A percentile compares a stretch with the other conserved stretches of the same genome.
Evolutionary conservation across 495 filamentous ascomycete species (phyloP).

Genomic region (Bombardia bombarda): DNA sequence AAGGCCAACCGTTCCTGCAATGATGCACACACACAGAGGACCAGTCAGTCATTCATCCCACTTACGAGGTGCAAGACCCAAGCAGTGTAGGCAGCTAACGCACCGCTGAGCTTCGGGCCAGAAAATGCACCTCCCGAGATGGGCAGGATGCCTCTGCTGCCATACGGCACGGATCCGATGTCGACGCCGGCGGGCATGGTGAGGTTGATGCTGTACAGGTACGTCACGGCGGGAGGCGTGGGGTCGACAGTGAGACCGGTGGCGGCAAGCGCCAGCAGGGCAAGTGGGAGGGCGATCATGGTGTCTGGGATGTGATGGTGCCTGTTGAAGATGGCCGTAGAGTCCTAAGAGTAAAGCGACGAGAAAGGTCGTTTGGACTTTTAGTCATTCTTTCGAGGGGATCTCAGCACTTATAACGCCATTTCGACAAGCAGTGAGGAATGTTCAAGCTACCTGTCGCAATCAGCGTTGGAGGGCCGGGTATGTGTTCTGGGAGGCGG

Average conservation of each 20-base stretch:
- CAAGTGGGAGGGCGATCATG: not conserved
- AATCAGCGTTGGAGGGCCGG: no score
- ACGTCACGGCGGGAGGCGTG: conserved; percentile 4
- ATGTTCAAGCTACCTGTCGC: no score
- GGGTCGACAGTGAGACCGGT: not conserved
- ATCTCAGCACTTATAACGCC: no score
- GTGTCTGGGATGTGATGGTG: not conserved
- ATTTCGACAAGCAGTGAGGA: no score
- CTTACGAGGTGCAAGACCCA: no score
- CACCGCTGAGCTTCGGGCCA: conserved; percentile 13
- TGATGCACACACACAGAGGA: no score
- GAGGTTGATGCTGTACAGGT: conserved; percentile 7
- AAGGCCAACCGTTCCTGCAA: conserved; percentile 10
- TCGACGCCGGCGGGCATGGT: conserved; percentile 5
- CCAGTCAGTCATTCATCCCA: not conserved
- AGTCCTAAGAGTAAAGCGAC: no score
- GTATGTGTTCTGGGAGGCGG: no score
- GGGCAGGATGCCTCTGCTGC: conserved; percentile 4
- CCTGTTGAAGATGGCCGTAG: no score
- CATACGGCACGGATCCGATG: conserved; percentile 4
- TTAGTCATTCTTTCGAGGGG: no score
- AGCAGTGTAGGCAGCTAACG: no score
- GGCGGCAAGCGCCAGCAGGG: not conserved
- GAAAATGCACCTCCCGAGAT: conserved; percentile 7
- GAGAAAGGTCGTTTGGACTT: no score